These are phyloP conservation scores for Cystobasidium pallidum DNA, from an alignment of 1,284 basidiomycete genomes.

Conservation along the genomic window DNA sequence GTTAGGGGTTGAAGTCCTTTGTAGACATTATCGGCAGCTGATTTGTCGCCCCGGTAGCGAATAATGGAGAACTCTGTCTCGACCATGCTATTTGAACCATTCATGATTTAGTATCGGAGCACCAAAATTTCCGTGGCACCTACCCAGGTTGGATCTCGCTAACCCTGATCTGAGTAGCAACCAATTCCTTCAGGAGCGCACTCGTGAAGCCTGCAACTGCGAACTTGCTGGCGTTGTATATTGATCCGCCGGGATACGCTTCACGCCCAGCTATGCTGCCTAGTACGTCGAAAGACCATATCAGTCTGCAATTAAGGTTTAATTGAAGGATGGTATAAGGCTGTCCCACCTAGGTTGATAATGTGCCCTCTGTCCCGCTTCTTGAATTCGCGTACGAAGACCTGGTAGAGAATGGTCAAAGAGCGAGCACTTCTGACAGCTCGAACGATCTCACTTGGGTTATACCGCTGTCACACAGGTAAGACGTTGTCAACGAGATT, in stretches of 20 bases:
- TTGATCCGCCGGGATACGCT: constrained; percentile 79
- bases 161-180: constrained; percentile 87
- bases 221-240: constrained; percentile 78
- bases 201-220: constrained; percentile 88
- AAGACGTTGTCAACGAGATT: background rate
- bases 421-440: background rate
- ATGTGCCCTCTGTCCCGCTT: constrained; percentile 82
- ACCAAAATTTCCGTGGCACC: too few species aligned
- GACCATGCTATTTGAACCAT: constrained; percentile 51
- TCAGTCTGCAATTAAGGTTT: background rate
- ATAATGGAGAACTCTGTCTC: constrained; percentile 78
- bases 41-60: constrained; percentile 80
- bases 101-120: background rate
- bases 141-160: constrained; percentile 84
- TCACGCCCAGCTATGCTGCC: constrained; percentile 66
- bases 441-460: constrained; percentile 40
- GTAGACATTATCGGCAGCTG: constrained; percentile 84
- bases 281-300: background rate
- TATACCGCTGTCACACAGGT: constrained; percentile 64
- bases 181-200: constrained; percentile 77
- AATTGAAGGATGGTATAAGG: background rate
- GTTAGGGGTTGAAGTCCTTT: constrained; percentile 69
- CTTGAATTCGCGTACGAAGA: constrained; percentile 85
- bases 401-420: constrained; percentile 17
- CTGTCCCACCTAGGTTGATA: constrained; percentile 87